A percentile compares a stretch with the other conserved stretches of the same genome.
Evolutionary conservation across 345 rosid genomes (phyloP).

Genomic region (Adansonia digitata): DNA sequence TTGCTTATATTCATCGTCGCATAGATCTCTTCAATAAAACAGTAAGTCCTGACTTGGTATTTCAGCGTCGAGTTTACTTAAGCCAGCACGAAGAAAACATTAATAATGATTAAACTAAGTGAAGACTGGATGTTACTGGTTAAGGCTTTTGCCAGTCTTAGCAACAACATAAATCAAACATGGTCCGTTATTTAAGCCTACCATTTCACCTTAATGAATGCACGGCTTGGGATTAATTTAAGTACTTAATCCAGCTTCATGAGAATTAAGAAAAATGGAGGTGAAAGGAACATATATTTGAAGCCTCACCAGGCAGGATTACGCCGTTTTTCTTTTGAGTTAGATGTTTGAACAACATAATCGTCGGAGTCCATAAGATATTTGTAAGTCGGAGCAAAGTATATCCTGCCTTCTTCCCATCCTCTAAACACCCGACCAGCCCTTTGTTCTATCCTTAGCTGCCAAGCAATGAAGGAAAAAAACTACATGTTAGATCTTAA

Average conservation of each 20-base stretch:
- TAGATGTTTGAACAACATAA: slow-evolving; percentile 52
- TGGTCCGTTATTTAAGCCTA: background rate
- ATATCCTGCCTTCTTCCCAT: slow-evolving; percentile 86
- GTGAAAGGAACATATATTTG: background rate
- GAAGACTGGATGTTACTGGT: background rate
- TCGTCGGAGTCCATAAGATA: slow-evolving; percentile 59
- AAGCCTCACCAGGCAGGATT: slow-evolving; percentile 81
- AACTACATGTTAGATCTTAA: background rate
- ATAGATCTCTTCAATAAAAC: background rate
- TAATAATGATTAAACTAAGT: no score
- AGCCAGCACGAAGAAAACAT: background rate
- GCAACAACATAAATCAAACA: background rate
- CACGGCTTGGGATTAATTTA: slow-evolving; percentile 9
- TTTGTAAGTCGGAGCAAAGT: slow-evolving; percentile 94
- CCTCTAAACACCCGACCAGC: slow-evolving; percentile 79
- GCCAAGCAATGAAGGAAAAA: slow-evolving; percentile 8
- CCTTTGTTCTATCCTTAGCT: slow-evolving; percentile 67
- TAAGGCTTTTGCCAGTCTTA: background rate
- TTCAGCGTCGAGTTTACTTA: background rate
- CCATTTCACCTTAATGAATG: background rate
- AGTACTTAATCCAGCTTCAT: no score
- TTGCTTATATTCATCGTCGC: background rate
- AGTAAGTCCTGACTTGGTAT: background rate
- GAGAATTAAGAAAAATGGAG: background rate
- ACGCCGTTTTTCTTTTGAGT: slow-evolving; percentile 63